A percentile compares a stretch with the other conserved stretches of the same genome.
phyloP scores from a whole-genome alignment of 1,284 basidiomycete genomes.

The Trichosporon ovoides region DNA sequence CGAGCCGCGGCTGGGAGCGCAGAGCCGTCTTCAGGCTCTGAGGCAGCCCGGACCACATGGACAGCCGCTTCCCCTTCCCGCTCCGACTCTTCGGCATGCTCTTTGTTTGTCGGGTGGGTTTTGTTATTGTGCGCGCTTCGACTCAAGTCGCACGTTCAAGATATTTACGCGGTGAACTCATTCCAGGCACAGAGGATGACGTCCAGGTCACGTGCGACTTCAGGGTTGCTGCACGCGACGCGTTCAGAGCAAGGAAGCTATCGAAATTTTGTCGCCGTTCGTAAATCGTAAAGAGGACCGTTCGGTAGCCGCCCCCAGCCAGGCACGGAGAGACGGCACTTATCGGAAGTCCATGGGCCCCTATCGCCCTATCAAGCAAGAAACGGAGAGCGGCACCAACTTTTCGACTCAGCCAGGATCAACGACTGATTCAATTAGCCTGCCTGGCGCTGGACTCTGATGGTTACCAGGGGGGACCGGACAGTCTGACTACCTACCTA shows the following conservation, averaged over 20 bases:
- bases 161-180: too few species aligned
- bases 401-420: not conserved
- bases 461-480: conserved; percentile 4
- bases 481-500: not conserved
- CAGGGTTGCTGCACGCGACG: too few species aligned
- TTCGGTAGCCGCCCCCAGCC: not conserved
- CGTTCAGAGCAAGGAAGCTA: too few species aligned
- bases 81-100: not conserved
- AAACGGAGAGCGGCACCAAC: too few species aligned
- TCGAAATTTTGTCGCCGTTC: too few species aligned
- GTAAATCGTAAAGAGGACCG: not conserved
- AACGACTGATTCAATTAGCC: too few species aligned
- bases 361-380: too few species aligned
- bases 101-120: too few species aligned
- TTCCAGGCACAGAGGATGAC: too few species aligned
- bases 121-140: not conserved
- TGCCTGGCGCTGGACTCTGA: too few species aligned
- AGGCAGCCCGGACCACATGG: conserved; percentile 40
- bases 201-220: too few species aligned
- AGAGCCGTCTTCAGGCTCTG: conserved; percentile 31
- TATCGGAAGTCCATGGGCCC: not conserved
- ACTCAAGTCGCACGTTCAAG: too few species aligned
- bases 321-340: conserved; percentile 2
- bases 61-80: conserved; percentile 12
- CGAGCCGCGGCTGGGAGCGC: conserved; percentile 24